phyloP scores from a whole-genome alignment of 768 basidiomycete genomes.

The Tulasnella sp. region DNA sequence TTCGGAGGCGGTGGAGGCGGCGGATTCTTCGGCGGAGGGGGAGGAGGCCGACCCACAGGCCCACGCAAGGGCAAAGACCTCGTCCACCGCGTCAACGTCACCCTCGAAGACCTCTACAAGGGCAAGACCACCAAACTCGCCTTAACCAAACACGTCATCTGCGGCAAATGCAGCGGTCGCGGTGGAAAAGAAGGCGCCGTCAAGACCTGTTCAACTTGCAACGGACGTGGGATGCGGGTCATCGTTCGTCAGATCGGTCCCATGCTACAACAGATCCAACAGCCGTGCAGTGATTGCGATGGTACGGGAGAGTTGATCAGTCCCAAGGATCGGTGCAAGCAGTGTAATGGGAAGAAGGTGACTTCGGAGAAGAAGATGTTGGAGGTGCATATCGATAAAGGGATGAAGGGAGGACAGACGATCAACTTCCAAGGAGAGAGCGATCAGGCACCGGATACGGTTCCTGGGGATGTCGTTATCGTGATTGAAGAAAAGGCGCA shows the following conservation, averaged over 20 bases:
- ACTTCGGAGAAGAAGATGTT: constrained; percentile 89
- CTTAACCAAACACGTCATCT: constrained; percentile 89
- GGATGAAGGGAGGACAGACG: constrained; percentile 90
- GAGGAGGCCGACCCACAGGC: constrained; percentile 45
- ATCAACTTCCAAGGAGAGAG: constrained; percentile 84
- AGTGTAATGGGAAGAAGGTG: constrained; percentile 93
- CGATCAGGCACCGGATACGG: constrained; percentile 79
- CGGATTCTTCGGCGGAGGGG: constrained; percentile 42
- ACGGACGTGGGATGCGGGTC: constrained; percentile 82
- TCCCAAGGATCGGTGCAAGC: constrained; percentile 79
- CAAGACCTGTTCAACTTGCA: constrained; percentile 62
- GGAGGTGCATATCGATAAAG: constrained; percentile 97
- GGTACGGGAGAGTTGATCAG: constrained; percentile 96
- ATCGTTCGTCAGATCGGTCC: constrained; percentile 96
- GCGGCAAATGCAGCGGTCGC: constrained; percentile 86
- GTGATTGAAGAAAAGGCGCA: constrained; percentile 90
- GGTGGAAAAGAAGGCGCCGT: constrained; percentile 98
- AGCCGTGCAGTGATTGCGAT: constrained; percentile 83
- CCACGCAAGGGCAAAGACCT: constrained; percentile 96
- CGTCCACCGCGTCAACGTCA: constrained; percentile 89
- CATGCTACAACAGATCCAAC: constrained; percentile 99
- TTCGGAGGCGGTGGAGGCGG: constrained; percentile 58
- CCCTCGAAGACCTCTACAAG: constrained; percentile 97
- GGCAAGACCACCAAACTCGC: constrained; percentile 98
- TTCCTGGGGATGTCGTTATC: constrained; percentile 91